A percentile compares a stretch with the other conserved stretches of the same genome.
Evolutionary conservation across 345 rosid genomes (phyloP).

Genomic region (Laguncularia racemosa): DNA sequence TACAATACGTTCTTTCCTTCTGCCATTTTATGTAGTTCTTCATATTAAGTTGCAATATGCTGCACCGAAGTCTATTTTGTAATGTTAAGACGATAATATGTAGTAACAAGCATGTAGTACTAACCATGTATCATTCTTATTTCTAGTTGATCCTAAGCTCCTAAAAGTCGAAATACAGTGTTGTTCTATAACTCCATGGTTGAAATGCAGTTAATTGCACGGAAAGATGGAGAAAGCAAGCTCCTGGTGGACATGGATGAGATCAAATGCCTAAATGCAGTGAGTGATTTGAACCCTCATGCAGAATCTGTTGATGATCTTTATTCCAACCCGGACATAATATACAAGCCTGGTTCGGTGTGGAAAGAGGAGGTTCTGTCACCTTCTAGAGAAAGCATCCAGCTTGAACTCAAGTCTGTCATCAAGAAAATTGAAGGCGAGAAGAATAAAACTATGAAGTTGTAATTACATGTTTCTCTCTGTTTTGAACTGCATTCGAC

Average conservation of each 20-base stretch:
- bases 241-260: constrained; percentile 63
- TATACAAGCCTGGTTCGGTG: constrained; percentile 42
- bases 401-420: constrained; percentile 28
- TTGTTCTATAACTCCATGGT: not conserved
- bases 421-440: constrained; percentile 35
- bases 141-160: too few relatives aligned
- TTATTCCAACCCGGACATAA: constrained; percentile 31
- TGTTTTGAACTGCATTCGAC: not conserved
- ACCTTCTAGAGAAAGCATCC: constrained; percentile 36
- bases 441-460: not conserved
- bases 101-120: too few relatives aligned
- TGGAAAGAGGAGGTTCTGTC: constrained; percentile 53
- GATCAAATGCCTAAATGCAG: constrained; percentile 35
- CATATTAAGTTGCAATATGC: too few relatives aligned
- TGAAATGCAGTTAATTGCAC: constrained; percentile 53
- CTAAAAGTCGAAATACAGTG: too few relatives aligned
- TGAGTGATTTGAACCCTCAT: constrained; percentile 35
- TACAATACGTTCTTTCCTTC: constrained; percentile 9
- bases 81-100: too few relatives aligned
- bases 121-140: too few relatives aligned
- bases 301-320: constrained; percentile 72
- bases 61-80: too few relatives aligned
- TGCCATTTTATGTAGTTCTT: too few relatives aligned
- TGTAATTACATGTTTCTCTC: not conserved
- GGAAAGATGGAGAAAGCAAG: constrained; percentile 67